Percentiles rank a stretch among this genome's conserved stretches.
phyloP scores from a whole-genome alignment of 2,329 filamentous ascomycete genomes.

The Colletotrichum tropicicola region DNA sequence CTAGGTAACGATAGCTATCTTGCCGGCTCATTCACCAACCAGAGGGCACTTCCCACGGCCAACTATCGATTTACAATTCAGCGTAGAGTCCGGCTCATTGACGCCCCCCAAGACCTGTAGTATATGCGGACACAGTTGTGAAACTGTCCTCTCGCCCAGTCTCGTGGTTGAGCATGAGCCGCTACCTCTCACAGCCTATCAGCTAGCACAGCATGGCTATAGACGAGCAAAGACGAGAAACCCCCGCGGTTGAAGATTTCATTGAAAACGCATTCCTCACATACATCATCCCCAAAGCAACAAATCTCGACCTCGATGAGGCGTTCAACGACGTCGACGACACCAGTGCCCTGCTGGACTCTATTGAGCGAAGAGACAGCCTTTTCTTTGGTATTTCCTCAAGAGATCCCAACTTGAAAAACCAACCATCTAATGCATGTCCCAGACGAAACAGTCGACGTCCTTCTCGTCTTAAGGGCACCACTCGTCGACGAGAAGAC shows the following conservation, averaged over 20 bases:
- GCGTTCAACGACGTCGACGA: slow-evolving; percentile 53
- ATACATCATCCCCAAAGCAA: slow-evolving; percentile 68
- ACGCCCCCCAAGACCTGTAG: too few species aligned
- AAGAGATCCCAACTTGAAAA: background rate
- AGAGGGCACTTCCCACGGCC: too few species aligned
- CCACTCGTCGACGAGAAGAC: slow-evolving; percentile 65
- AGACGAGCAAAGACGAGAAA: slow-evolving; percentile 7
- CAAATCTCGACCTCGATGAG: slow-evolving; percentile 63
- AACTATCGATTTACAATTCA: background rate
- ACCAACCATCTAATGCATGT: slow-evolving; percentile 26
- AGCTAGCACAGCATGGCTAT: slow-evolving; percentile 34
- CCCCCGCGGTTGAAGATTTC: slow-evolving; percentile 51
- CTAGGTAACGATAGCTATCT: too few species aligned
- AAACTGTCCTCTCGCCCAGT: slow-evolving; percentile 5
- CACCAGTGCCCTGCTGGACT: slow-evolving; percentile 60
- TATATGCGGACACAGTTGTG: slow-evolving; percentile 1
- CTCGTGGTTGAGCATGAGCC: slow-evolving; percentile 14
- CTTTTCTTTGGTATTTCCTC: slow-evolving; percentile 75
- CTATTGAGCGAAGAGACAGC: slow-evolving; percentile 68
- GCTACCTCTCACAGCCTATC: background rate
- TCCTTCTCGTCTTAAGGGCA: slow-evolving; percentile 75
- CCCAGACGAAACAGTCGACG: slow-evolving; percentile 76
- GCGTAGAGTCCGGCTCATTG: too few species aligned
- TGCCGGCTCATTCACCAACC: too few species aligned
- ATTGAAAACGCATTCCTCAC: slow-evolving; percentile 67